Evolutionary conservation across 179 eudicot species (phyloP).

Genomic region (Silene noctiflora): DNA sequence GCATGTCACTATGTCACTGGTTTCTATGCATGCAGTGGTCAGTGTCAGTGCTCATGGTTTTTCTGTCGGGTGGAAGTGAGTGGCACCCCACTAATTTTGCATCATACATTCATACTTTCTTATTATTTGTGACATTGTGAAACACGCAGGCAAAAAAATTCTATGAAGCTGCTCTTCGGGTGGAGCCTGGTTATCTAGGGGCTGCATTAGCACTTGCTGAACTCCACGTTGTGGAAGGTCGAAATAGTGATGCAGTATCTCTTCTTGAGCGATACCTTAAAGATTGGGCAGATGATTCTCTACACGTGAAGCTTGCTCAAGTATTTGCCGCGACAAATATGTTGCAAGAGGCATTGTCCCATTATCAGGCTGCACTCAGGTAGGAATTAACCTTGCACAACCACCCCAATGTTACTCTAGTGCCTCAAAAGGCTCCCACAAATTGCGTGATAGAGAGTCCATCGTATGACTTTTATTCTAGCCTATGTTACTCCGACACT

Average conservation of each 20-base stretch:
- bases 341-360: constrained; percentile 89
- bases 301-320: constrained; percentile 96
- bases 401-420: too few species aligned
- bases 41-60: neutral
- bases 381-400: too few species aligned
- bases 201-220: constrained; percentile 96
- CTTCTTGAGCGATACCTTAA: constrained; percentile 89
- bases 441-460: too few species aligned
- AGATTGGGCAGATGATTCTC: constrained; percentile 97
- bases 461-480: too few species aligned
- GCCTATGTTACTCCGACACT: too few species aligned
- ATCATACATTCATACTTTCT: neutral
- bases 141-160: constrained; percentile 77
- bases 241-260: constrained; percentile 88
- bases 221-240: constrained; percentile 89
- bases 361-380: constrained; percentile 93
- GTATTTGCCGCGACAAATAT: constrained; percentile 91
- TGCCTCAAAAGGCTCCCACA: too few species aligned
- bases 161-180: constrained; percentile 88
- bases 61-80: neutral
- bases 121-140: neutral
- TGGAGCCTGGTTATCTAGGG: constrained; percentile 94
- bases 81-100: neutral
- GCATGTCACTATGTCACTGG: neutral
- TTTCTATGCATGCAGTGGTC: neutral